Percentiles rank a stretch among this genome's conserved stretches.
Conservation (phyloP, 2,329 filamentous ascomycete species). For the Rutstroemia sp. region DNA sequence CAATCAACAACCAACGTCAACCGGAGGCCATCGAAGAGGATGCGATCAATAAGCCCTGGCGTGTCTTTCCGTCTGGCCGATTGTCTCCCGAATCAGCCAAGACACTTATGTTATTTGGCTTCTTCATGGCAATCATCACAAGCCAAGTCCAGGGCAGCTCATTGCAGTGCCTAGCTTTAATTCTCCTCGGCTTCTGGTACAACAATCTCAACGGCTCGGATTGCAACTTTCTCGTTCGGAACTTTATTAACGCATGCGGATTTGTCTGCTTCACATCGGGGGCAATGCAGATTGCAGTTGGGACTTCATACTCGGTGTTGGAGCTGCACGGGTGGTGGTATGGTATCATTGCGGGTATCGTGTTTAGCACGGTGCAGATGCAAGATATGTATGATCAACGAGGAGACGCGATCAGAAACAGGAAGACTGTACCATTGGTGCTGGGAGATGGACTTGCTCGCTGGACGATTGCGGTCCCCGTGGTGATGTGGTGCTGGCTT, state of each 20-base stretch:
- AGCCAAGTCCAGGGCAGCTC: slow-evolving; percentile 25
- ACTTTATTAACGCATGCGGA: slow-evolving; percentile 8
- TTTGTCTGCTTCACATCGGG: slow-evolving; percentile 24
- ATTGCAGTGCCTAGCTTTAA: slow-evolving; percentile 15
- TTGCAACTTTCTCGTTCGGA: neutral
- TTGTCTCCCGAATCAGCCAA: slow-evolving; percentile 14
- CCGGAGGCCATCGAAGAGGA: slow-evolving; percentile 26
- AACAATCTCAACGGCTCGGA: slow-evolving; percentile 9
- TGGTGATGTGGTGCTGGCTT: slow-evolving; percentile 11
- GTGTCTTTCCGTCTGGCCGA: slow-evolving; percentile 24
- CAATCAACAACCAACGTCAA: slow-evolving; percentile 26
- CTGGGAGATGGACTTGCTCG: slow-evolving; percentile 14
- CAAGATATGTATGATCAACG: slow-evolving; percentile 27
- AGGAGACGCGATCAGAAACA: slow-evolving; percentile 20
- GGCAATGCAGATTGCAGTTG: slow-evolving; percentile 8
- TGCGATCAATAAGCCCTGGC: slow-evolving; percentile 29
- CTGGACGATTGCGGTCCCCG: slow-evolving; percentile 20
- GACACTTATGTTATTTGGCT: neutral
- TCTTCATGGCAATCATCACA: slow-evolving; percentile 10
- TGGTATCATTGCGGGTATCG: neutral
- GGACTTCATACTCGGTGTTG: neutral
- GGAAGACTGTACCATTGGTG: slow-evolving; percentile 22
- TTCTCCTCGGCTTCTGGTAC: slow-evolving; percentile 6
- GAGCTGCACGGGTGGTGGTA: neutral
- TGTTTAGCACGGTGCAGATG: slow-evolving; percentile 22